Evolutionary conservation across 2,329 filamentous ascomycete genomes (phyloP).

Genomic region (Arachnomyces sp.): DNA sequence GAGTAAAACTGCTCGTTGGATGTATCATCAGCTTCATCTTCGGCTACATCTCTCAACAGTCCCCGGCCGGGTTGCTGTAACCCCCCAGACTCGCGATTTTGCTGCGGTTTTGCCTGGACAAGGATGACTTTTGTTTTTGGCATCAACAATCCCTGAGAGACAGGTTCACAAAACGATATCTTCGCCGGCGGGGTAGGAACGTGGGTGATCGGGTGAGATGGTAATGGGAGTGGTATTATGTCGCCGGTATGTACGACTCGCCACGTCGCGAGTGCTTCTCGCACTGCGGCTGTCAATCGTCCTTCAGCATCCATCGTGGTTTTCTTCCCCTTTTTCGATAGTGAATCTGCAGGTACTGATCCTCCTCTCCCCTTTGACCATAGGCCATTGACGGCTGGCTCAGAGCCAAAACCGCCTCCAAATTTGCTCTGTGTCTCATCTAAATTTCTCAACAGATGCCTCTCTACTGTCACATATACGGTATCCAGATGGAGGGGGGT

Average conservation of each 20-base stretch:
- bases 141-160: slow-evolving; percentile 75
- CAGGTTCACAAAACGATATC: slow-evolving; percentile 88
- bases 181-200: slow-evolving; percentile 75
- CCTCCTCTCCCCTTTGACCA: slow-evolving; percentile 28
- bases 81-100: slow-evolving; percentile 34
- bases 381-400: slow-evolving; percentile 32
- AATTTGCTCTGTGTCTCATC: slow-evolving; percentile 80
- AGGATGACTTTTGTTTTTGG: slow-evolving; percentile 78
- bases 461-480: slow-evolving; percentile 79
- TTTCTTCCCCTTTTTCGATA: slow-evolving; percentile 28
- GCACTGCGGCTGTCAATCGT: slow-evolving; percentile 58
- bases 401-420: slow-evolving; percentile 52
- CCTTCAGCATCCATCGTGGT: slow-evolving; percentile 43
- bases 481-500: slow-evolving; percentile 73
- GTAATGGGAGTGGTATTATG: slow-evolving; percentile 67
- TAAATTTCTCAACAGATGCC: slow-evolving; percentile 67
- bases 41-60: slow-evolving; percentile 52
- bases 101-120: slow-evolving; percentile 44
- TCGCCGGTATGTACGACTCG: slow-evolving; percentile 79
- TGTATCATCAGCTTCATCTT: slow-evolving; percentile 65
- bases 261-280: slow-evolving; percentile 64
- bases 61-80: slow-evolving; percentile 43
- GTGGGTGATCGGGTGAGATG: slow-evolving; percentile 77
- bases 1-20: slow-evolving; percentile 90
- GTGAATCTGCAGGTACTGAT: slow-evolving; percentile 4